Evolutionary conservation across 2,329 filamentous ascomycete genomes (phyloP), one percentile per base, ranked within the genome.

Genomic region (Hypoxylon sp.): DNA sequence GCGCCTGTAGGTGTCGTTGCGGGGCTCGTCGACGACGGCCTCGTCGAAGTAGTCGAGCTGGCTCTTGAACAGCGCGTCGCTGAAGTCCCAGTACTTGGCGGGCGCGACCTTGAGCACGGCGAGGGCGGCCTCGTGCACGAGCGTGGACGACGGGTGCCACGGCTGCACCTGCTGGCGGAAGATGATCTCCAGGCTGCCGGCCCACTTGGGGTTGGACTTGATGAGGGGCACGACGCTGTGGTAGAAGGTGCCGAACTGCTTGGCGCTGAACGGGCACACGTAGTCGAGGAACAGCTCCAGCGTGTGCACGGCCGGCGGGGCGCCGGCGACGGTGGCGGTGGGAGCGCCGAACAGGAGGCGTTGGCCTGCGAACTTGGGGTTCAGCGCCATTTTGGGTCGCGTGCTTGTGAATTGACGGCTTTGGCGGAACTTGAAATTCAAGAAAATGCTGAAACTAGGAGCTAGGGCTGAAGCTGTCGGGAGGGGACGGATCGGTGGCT

Each of bases 101-200:
- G 92, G 90, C 2, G 87, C 82, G 5, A 93, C 78, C 53, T 85
- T 86, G 71, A 95, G 84, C 1, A 97, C 93, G 2, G 93, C 95
- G 30, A 93, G 86, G 2, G 84, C 94, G 30, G 93, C 91, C 84
- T 98, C 95, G 81, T 95, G 92, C 59, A 87, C 84, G 9, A 93
- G 84, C 5, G 91, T 93, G 40, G 89, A 93, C 18, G 91, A 93
- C 1, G 95, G 95, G 80, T 98, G 94, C 95, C 95, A 97, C 12
- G 93, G 93, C 81, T 97, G 93, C 74, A 97, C 88, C 77, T 97
- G 93, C 77, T 95, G 94, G 51, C 94, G 91, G 83, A 97, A 92
- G 74, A 98, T 87, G 71, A 97, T 83, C 72, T 91, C 85, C 2
- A 97, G 81, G 65, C 84, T 84, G 64, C 82, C 71, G 12, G 82